Evolutionary conservation across 1,284 basidiomycete genomes (phyloP), one percentile per base, ranked within the genome.

Genomic region (Pseudozyma thailandica): DNA sequence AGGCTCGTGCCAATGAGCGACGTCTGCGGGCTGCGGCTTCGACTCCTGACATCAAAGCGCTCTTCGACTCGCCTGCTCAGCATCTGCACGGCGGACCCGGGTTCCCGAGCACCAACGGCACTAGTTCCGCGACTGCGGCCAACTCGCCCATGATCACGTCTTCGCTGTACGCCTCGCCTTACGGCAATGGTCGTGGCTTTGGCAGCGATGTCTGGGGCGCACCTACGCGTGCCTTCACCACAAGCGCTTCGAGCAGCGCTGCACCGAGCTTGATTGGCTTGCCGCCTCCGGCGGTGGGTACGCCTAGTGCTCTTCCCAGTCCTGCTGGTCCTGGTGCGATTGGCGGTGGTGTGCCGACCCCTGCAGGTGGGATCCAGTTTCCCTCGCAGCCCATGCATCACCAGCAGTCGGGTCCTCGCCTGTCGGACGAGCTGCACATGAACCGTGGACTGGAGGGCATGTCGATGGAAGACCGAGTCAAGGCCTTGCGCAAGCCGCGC

Each of bases 11-110:
- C 45, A 86, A 88, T 43, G 91, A 92, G 80, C 87, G 91, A 52
- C 86, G 92, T 43, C 85, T 93, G 48, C 88, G 92, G 46, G 86
- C 94, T 58, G 92, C 92, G 10, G 92, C 89, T 72, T 93, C 92
- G 9, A 92, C 93, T 4, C 92, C 93, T 0, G 93, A 97, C 79
- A 94, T 98, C 61, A 97, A 97, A 84, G 93, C 94, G 0, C 84
- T 97, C 62, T 97, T 98, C 85, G 92, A 78, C 38, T 70, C 72
- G n/a, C 68, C 74, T 41, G 54, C 66, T 35, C 41, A 63, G 25
- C 68, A 63, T 72, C 75, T 84, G 85, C 69, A 84, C 83, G 78
- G 86, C 86, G 79, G 44, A 31, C 66, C 61, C 56, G 20, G 85
- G 86, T 66, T 66, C 49, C 52, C 57, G 1, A 44, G 52, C 12